phyloP scores from a whole-genome alignment of 331 rosid genomes.

The Malus hybrid region DNA sequence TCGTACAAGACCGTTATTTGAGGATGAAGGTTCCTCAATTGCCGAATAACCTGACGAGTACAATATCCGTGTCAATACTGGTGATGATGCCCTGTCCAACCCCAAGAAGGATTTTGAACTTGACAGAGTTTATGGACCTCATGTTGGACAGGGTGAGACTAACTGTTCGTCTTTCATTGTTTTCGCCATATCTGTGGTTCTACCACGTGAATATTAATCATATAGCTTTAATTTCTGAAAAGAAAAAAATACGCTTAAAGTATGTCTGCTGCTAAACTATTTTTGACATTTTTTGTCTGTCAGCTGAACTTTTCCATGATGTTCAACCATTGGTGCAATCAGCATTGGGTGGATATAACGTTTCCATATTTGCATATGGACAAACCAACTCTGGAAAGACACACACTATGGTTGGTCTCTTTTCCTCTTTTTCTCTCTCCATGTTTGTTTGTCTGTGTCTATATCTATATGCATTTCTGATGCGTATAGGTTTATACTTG shows the following conservation, averaged over 20 bases:
- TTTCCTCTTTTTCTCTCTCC: slow-evolving; percentile 22
- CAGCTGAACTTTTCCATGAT: slow-evolving; percentile 89
- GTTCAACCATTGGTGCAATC: slow-evolving; percentile 94
- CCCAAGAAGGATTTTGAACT: slow-evolving; percentile 89
- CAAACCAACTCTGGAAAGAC: slow-evolving; percentile 92
- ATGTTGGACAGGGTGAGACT: slow-evolving; percentile 87
- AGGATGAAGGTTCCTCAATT: slow-evolving; percentile 82
- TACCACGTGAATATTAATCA: neutral
- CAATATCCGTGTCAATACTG: slow-evolving; percentile 71
- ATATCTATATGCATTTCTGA: neutral
- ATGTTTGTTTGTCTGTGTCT: neutral
- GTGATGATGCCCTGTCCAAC: slow-evolving; percentile 72
- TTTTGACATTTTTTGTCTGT: slow-evolving; percentile 22
- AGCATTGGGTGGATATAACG: slow-evolving; percentile 91
- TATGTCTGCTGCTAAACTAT: slow-evolving; percentile 14
- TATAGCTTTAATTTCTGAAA: neutral
- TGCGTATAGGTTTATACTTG: neutral
- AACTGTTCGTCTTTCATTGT: neutral
- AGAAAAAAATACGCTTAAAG: neutral
- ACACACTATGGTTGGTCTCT: slow-evolving; percentile 65
- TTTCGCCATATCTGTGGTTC: neutral
- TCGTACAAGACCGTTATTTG: slow-evolving; percentile 86
- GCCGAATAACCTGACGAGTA: slow-evolving; percentile 84
- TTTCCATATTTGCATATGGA: slow-evolving; percentile 88
- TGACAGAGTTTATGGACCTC: slow-evolving; percentile 95